Evolutionary conservation across 1,284 basidiomycete genomes (phyloP), one percentile per base, ranked within the genome.

Genomic region (Moesziomyces globuligerus): DNA sequence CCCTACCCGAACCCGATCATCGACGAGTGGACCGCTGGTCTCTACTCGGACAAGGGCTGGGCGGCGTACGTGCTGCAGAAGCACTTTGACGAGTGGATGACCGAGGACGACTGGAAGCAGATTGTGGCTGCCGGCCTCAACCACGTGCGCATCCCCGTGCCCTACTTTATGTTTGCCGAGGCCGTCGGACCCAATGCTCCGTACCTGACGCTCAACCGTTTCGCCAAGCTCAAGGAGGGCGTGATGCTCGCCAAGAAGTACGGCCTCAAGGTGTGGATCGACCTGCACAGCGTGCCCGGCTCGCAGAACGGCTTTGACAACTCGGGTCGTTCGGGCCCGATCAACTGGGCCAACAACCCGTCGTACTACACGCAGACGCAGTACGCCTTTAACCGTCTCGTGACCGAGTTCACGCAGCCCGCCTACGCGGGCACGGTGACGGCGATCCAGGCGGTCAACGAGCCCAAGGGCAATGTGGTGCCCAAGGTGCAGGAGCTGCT

Each of bases 11-110:
- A 73, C 59, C 62, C 65, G 9, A 76, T 81, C 32, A 70, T 93
- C 57, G 92, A 94, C 82, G 92, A 96, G 83, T 96, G 87, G 85
- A 95, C 93, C 0, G 94, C 91, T 73, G 86, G 89, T 50, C 86
- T 89, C 76, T 87, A 86, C 72, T 83, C 86, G 75, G 79, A 85
- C 69, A 49, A 59, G 28, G 57, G 53, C 23, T 71, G 68, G 68
- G 76, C 78, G 17, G 67, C 58, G 11, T 50, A 57, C 48, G 68
- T 72, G 21, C 46, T 76, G 44, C 61, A 72, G 46, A 58, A 64
- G 42, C 92, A 94, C 81, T 94, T 91, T 91, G 84, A 90, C 67
- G 89, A 89, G 4, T 94, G 87, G 87, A 91, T 93, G 75, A 92
- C 90, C 8, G 89, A 92, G 80, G 76, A 84, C 23, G 92, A 94